Percentiles rank a stretch among this genome's conserved stretches.
These are phyloP conservation scores for Clarireedia hainanense DNA, from an alignment of 2,329 filamentous ascomycete genomes.

Conservation along the genomic window DNA sequence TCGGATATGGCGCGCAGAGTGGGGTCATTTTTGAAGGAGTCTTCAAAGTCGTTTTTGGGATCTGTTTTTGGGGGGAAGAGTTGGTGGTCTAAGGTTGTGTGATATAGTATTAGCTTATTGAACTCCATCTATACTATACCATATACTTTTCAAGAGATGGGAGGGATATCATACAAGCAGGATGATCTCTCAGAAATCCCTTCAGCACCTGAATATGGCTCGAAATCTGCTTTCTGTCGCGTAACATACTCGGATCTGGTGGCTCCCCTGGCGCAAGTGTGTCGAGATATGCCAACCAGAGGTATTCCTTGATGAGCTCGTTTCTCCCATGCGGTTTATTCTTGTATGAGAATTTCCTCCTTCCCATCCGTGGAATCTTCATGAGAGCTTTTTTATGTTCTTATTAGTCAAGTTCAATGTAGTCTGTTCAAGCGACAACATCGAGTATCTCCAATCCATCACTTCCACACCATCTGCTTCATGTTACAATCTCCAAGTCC, in stretches of 20 bases:
- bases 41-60: slow-evolving; percentile 46
- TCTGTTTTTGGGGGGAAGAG: slow-evolving; percentile 47
- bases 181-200: slow-evolving; percentile 54
- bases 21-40: slow-evolving; percentile 57
- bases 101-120: slow-evolving; percentile 10
- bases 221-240: slow-evolving; percentile 55
- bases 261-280: slow-evolving; percentile 38
- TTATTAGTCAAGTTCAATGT: too few relatives aligned
- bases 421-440: too few relatives aligned
- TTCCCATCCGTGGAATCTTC: slow-evolving; percentile 57
- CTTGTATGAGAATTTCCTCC: slow-evolving; percentile 58
- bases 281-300: slow-evolving; percentile 42
- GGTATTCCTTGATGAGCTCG: slow-evolving; percentile 62
- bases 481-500: too few relatives aligned
- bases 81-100: slow-evolving; percentile 34
- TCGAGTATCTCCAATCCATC: too few relatives aligned
- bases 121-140: too few relatives aligned
- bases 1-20: slow-evolving; percentile 55
- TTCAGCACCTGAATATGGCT: slow-evolving; percentile 66
- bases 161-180: slow-evolving; percentile 46
- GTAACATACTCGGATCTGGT: slow-evolving; percentile 37
- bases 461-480: too few relatives aligned
- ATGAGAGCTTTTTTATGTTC: slow-evolving; percentile 46
- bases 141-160: too few relatives aligned
- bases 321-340: slow-evolving; percentile 59